Evolutionary conservation across 1,284 basidiomycete species (phyloP), one percentile per base, ranked within the genome.

Genomic region (Ceraceosorus bombacis): DNA sequence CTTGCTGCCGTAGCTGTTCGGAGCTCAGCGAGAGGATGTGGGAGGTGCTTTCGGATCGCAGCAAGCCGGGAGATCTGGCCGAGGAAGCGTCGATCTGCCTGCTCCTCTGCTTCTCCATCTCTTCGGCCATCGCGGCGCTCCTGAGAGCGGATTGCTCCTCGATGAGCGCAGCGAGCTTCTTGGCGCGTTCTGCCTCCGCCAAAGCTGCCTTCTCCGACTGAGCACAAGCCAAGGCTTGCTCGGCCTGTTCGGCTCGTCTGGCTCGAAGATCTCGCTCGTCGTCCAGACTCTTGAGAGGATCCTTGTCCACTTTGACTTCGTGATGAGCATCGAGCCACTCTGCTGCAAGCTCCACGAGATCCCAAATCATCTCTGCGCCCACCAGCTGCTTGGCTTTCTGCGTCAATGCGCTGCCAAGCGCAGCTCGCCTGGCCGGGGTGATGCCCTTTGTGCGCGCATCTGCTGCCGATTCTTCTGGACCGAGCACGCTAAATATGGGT

Each of bases 291-390:
- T 1, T 51, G 13, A 43, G 58, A 58, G 5, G 41, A 49, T 37
- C 43, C 10, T 10, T 10, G 1, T 46, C 43, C 10, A 46, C 10
- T 15, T 10, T 46, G 43, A 46, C 43, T 10, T 10, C 15, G 43
- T 46, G 9, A 63, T 73, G 62, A 39, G 50, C 4, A 46, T 68
- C 71, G 59, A 76, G 71, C 15, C 62, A 75, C 39, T 76, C 74
- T 53, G 74, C 72, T 3, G 63, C 72, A 37, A 57, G 40, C 6
- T 57, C 67, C 53, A 76, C 70, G 40, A 78, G 66, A 61, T 78
- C 77, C 70, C 76, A 78, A 39, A 78, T 64, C 77, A 78, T 78
- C 49, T 78, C 77, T 9, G 70, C 65, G 17, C 76, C 77, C 4
- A 76, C 50, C 12, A 76, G 65, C 36, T 60, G 54, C 27, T 62